phyloP scores from a whole-genome alignment of 371 early-diverging fungal genomes.

The Syncephalastrum sp. region DNA sequence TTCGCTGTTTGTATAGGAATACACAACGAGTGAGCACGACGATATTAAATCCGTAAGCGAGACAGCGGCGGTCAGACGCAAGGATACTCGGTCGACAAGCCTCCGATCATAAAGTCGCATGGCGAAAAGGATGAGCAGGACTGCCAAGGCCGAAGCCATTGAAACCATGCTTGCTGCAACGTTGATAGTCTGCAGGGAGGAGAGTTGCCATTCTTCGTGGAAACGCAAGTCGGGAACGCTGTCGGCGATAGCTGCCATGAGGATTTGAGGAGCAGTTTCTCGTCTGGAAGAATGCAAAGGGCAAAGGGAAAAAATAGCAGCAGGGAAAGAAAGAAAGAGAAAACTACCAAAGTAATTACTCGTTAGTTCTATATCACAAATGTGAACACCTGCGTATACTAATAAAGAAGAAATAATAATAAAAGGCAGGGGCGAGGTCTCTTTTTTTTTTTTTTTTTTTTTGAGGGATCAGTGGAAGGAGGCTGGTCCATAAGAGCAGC shows the following conservation, averaged over 20 bases:
- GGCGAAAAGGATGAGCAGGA: slow-evolving; percentile 15
- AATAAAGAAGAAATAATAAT: too few relatives aligned
- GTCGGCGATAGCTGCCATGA: slow-evolving; percentile 1
- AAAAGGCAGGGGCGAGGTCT: too few relatives aligned
- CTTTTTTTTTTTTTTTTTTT: too few relatives aligned
- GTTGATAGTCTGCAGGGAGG: slow-evolving; percentile 12
- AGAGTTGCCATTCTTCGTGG: slow-evolving; percentile 8
- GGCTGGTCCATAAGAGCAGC: too few relatives aligned
- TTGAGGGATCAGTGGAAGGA: too few relatives aligned
- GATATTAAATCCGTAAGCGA: slow-evolving; percentile 21
- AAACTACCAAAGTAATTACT: too few relatives aligned
- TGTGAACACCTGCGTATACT: too few relatives aligned
- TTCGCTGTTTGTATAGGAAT: slow-evolving; percentile 1
- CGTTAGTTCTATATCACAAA: too few relatives aligned
- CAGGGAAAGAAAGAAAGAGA: too few relatives aligned
- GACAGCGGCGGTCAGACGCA: slow-evolving; percentile 23
- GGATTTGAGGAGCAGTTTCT: too few relatives aligned
- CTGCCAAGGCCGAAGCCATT: slow-evolving; percentile 15
- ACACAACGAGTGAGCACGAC: slow-evolving; percentile 11
- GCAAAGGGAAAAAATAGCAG: too few relatives aligned
- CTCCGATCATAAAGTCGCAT: slow-evolving; percentile 22
- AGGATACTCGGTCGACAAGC: slow-evolving; percentile 24
- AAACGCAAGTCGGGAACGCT: slow-evolving; percentile 15
- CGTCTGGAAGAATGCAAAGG: too few relatives aligned
- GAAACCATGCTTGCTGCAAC: slow-evolving; percentile 16